These are phyloP conservation scores for Cubamyces lactineus DNA, from an alignment of 768 basidiomycete genomes.

Conservation along the genomic window DNA sequence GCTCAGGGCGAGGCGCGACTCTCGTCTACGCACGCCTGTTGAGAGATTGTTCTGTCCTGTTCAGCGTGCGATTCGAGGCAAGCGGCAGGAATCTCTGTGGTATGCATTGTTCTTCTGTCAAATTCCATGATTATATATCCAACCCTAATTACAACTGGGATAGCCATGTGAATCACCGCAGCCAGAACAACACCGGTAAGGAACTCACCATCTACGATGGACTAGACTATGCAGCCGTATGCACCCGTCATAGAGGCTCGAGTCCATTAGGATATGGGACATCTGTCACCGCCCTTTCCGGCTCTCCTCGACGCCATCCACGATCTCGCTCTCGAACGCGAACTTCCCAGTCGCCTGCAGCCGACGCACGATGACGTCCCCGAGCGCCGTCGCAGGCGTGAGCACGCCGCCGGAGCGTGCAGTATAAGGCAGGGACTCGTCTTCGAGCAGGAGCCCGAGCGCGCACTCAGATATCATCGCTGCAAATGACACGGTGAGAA, in stretches of 20 bases:
- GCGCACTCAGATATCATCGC: conserved; percentile 84
- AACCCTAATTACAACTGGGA: no score
- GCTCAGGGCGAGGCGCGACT: no score
- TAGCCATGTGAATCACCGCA: no score
- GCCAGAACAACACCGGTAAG: no score
- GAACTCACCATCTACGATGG: no score
- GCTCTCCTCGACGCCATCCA: conserved; percentile 28
- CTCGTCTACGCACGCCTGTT: no score
- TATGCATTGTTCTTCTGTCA: no score
- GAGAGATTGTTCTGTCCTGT: not conserved
- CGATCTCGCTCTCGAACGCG: conserved; percentile 55
- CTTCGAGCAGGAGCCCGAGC: conserved; percentile 64
- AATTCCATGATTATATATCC: no score
- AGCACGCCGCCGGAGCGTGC: conserved; percentile 75
- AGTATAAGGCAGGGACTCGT: conserved; percentile 55
- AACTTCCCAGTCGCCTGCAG: conserved; percentile 61
- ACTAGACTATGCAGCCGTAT: no score
- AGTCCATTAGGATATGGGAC: no score
- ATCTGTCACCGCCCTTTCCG: conserved; percentile 16
- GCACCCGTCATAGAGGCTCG: no score
- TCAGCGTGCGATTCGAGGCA: not conserved
- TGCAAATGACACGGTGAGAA: conserved; percentile 36
- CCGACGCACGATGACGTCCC: conserved; percentile 71
- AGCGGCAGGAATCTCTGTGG: no score
- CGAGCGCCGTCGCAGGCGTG: conserved; percentile 84